These are phyloP conservation scores for Rhynchospora breviuscula DNA, from an alignment of 176 grass and related monocot genomes.

Conservation along the genomic window DNA sequence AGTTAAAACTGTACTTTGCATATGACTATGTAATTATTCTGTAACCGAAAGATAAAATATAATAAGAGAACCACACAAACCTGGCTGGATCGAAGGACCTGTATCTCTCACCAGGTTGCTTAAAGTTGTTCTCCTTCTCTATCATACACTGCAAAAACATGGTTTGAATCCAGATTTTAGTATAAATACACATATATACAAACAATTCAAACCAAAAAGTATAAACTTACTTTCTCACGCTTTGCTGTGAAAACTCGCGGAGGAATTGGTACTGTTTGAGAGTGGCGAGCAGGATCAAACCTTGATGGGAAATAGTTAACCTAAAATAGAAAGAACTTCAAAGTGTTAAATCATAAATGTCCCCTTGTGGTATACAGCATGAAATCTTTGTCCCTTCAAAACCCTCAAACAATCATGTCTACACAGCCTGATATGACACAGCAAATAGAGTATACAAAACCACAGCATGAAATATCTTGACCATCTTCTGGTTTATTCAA, in stretches of 20 bases:
- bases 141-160: conserved; percentile 59
- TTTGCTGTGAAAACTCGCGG: conserved; percentile 41
- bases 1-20: conserved; percentile 13
- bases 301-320: conserved; percentile 92
- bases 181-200: not conserved
- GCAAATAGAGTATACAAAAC: not conserved
- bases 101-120: conserved; percentile 80
- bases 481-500: not conserved
- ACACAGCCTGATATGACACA: not conserved
- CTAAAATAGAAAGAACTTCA: conserved; percentile 26
- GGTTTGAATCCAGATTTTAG: not conserved
- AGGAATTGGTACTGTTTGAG: conserved; percentile 67
- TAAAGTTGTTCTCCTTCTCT: conserved; percentile 83
- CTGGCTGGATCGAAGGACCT: conserved; percentile 67
- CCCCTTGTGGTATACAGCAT: not conserved
- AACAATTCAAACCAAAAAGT: not conserved
- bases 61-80: conserved; percentile 22
- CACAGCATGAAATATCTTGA: not conserved
- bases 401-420: not conserved
- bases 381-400: not conserved
- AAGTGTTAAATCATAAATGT: conserved; percentile 13
- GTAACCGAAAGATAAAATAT: not conserved
- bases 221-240: conserved; percentile 60
- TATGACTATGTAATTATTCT: not conserved
- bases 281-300: conserved; percentile 54